Conservation (phyloP, 2,329 filamentous ascomycete species). For the Phyllosticta citrichinensis region DNA sequence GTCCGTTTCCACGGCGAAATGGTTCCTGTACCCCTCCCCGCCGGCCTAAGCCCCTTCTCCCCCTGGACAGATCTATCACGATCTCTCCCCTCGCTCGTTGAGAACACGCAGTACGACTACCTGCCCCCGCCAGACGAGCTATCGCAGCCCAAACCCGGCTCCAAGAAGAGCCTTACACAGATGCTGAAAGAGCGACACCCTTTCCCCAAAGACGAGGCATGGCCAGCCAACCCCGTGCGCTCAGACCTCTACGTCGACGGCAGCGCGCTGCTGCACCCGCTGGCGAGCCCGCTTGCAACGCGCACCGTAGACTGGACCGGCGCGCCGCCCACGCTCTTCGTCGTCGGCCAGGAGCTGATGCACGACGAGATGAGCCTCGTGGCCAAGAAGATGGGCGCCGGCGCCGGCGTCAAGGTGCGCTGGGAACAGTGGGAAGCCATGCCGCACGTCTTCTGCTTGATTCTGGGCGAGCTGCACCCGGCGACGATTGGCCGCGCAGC, state of each 20-base stretch:
- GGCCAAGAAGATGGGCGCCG: slow-evolving; percentile 41
- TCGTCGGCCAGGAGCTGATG: slow-evolving; percentile 61
- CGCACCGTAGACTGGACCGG: slow-evolving; percentile 47
- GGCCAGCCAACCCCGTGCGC: slow-evolving; percentile 36
- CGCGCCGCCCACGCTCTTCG: slow-evolving; percentile 57
- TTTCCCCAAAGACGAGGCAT: slow-evolving; percentile 40
- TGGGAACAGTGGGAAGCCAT: slow-evolving; percentile 71
- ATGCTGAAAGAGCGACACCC: neutral
- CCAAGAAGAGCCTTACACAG: slow-evolving; percentile 16
- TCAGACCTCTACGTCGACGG: slow-evolving; percentile 39
- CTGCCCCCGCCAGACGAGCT: slow-evolving; percentile 39
- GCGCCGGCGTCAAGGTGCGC: slow-evolving; percentile 50
- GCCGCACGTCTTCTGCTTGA: slow-evolving; percentile 57
- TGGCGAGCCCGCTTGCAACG: slow-evolving; percentile 51
- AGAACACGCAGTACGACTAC: slow-evolving; percentile 52
- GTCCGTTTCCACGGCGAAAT: slow-evolving; percentile 52
- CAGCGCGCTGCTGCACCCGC: slow-evolving; percentile 48
- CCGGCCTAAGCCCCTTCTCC: slow-evolving; percentile 51
- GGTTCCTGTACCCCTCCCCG: slow-evolving; percentile 55
- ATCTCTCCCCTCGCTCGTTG: slow-evolving; percentile 46
- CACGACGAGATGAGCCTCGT: slow-evolving; percentile 56
- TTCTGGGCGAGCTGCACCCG: slow-evolving; percentile 26
- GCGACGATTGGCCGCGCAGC: slow-evolving; percentile 20
- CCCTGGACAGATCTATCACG: slow-evolving; percentile 66
- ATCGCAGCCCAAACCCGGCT: slow-evolving; percentile 7